Evolutionary conservation across 208 protist species (phyloP), one percentile per base, ranked within the genome.

Genomic region (Acanthamoeba sp.): DNA sequence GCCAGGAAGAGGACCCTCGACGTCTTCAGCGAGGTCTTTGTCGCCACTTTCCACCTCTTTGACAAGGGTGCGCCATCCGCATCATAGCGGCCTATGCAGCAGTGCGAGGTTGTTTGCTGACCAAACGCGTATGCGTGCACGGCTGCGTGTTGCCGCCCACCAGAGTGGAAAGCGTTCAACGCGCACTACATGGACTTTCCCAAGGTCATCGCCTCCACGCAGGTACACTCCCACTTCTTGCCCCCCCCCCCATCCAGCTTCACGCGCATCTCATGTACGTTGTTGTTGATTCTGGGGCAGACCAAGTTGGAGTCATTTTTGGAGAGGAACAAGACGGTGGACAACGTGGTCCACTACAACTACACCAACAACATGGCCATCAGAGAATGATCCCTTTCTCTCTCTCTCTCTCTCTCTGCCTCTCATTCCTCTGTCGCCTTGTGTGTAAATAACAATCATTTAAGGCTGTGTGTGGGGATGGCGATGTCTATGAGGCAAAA

Each of bases 121-220:
- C n/a, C n/a, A n/a, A n/a, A 50, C 45, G 3, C 45, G 3, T 12
- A 3, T 50, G 45, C 45, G 45, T 3, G 12, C 45, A 50, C 12
- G 9, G 3, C 57, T 66, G 57, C 3, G 9, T 66, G 9, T 12
- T 50, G 48, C 20, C 73, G 20, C 16, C 38, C 1, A 3, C 1
- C 73, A 90, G 55, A 73, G 57, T 91, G 84, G 84, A 64, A 45
- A 36, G 7, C 84, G 2, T 3, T n/a, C 36, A 71, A 91, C 22
- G 84, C 84, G 29, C 84, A 91, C 36, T 91, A 91, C 57, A 91
- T 91, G 84, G 57, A 71, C 84, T 91, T 91, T 36, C 84, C 84
- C 34, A 71, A 64, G 34, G 84, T 91, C 52, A 85, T 85, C 42
- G 45, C 76, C 20, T 85, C 76, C 3, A 85, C 76, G 9, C 76